These are phyloP conservation scores for Alloteropsis semialata DNA, from an alignment of 176 grass and related monocot genomes.

Conservation along the genomic window DNA sequence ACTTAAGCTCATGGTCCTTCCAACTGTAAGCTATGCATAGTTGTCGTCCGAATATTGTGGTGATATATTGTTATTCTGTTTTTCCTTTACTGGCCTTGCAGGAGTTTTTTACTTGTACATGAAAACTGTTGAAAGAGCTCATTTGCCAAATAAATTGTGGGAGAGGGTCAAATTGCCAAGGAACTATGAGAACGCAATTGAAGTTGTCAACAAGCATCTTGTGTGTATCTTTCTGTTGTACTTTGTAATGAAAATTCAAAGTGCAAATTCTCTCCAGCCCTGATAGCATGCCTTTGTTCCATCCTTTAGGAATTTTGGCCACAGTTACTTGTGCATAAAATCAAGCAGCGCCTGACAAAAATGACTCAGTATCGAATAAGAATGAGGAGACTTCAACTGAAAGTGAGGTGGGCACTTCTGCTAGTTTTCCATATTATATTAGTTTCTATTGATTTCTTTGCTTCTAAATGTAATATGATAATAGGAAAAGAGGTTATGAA, in stretches of 20 bases:
- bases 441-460: background rate
- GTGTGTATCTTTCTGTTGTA: conserved; percentile 36
- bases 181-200: conserved; percentile 88
- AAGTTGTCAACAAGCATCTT: conserved; percentile 77
- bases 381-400: conserved; percentile 90
- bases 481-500: background rate
- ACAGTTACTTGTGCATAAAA: conserved; percentile 91
- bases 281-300: background rate
- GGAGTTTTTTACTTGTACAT: conserved; percentile 95
- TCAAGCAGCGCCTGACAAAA: conserved; percentile 88
- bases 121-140: conserved; percentile 98
- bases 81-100: conserved; percentile 18
- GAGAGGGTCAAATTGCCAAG: conserved; percentile 83
- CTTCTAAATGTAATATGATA: background rate
- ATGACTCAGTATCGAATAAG: conserved; percentile 97
- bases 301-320: conserved; percentile 84
- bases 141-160: conserved; percentile 93
- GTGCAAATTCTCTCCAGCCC: background rate
- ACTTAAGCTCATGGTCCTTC: background rate
- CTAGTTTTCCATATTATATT: background rate
- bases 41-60: background rate
- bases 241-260: background rate
- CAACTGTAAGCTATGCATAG: background rate
- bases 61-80: background rate
- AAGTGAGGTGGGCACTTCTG: conserved; percentile 70